Evolutionary conservation across 345 rosid species (phyloP), one percentile per base, ranked within the genome.

Genomic region (Xanthoceras sorbifolium): DNA sequence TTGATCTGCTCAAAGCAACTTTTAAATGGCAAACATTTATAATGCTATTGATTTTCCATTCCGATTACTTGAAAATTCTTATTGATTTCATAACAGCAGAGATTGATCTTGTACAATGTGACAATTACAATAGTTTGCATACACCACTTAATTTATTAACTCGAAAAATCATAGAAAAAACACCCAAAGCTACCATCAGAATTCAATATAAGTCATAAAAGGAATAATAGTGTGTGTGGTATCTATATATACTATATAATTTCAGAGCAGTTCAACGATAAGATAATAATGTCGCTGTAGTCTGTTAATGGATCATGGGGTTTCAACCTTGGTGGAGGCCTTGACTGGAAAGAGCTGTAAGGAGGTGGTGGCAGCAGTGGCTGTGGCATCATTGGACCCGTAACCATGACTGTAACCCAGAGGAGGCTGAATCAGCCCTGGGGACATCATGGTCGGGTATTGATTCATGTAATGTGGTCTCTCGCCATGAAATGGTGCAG

Each of bases 241-340:
- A 42, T 11, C 0, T 9, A 50, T 15, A 17, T 4, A 17, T 18
- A n/a, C n/a, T 46, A 46, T 14, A 12, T 12, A 46, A 46, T 12
- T 50, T 50, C 17, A 50, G 55, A 42, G 54, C 8, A 59, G 67
- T 9, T 60, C 76, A 61, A 40, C 67, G 76, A 61, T 40, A 42
- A 60, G n/a, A 46, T 14, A 18, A 20, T 18, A 44, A 18, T 36
- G 38, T 72, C 75, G 3, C 25, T 9, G 14, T 60, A 72, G 55
- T 54, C 46, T 8, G 67, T 72, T 60, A 72, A 54, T 60, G 76
- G 55, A 40, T 61, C 76, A 72, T 72, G 4, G 76, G 76, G 64
- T 72, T n/a, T 72, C 67, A 61, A 26, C 36, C 15, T 72, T 17
- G 57, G 40, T 11, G 62, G 29, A 54, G 64, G 46, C 48, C 25